These are phyloP conservation scores for Septoria petroselini DNA, from an alignment of 2,329 filamentous ascomycete species.

Conservation along the genomic window DNA sequence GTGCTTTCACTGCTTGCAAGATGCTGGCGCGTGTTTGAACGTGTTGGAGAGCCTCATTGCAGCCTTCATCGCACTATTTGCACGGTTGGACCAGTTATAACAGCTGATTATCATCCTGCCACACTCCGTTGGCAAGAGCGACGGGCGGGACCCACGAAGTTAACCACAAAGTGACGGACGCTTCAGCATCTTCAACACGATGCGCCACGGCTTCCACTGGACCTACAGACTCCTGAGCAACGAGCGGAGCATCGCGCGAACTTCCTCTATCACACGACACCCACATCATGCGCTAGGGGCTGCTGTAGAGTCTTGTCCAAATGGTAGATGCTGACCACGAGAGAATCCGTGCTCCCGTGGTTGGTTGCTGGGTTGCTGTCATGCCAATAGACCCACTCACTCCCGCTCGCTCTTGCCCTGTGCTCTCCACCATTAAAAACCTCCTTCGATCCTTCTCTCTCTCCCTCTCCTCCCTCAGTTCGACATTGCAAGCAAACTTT, in stretches of 20 bases:
- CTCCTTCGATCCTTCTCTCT: slow-evolving; percentile 1
- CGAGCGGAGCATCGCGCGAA: too few species aligned
- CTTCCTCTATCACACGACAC: neutral
- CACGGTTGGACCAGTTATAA: too few species aligned
- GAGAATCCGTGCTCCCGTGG: neutral
- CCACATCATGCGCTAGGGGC: neutral
- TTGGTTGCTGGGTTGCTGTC: neutral
- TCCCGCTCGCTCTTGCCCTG: too few species aligned
- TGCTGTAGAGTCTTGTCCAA: neutral
- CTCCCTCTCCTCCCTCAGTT: slow-evolving; percentile 8
- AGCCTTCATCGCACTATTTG: too few species aligned
- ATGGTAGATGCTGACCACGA: neutral
- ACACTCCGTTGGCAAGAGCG: neutral
- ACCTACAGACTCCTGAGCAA: neutral
- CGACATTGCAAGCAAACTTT: neutral
- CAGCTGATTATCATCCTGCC: too few species aligned
- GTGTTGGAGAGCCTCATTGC: too few species aligned
- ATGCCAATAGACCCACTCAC: neutral
- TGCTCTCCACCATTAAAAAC: too few species aligned
- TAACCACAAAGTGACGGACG: neutral
- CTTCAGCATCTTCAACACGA: neutral
- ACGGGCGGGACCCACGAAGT: neutral
- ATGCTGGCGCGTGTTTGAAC: too few species aligned
- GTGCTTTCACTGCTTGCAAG: too few species aligned
- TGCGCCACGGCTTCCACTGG: neutral